Evolutionary conservation across 2,329 filamentous ascomycete genomes (phyloP), one percentile per base, ranked within the genome.

Genomic region (Volutella citrinella): DNA sequence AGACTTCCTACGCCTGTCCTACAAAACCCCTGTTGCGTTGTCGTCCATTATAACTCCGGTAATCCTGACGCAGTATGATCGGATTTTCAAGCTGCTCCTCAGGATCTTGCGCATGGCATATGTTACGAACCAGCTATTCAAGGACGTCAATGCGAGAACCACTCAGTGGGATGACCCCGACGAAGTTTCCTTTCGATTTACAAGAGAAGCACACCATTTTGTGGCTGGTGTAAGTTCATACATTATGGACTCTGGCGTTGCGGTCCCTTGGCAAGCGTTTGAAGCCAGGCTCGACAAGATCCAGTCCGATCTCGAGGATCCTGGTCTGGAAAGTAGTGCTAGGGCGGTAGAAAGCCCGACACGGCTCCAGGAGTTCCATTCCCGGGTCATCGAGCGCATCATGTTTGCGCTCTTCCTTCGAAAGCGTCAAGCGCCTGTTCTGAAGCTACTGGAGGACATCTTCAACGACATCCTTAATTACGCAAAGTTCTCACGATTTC

Each of bases 1-100:
- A n/a, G 93, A 97, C 60, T 97, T 98, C 53, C 69, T 98, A 12
- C 80, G 87, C 3, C 67, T 98, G 7, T 84, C 89, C 27, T 97
- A 96, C 62, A 85, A 83, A 24, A 74, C 89, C 1, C 84, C 89
- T 0, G 60, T 75, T 1, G 78, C 87, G 2, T 68, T 97, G 1
- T 72, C 81, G 24, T 70, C 80, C 0, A 73, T 97, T 42, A 81
- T 98, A 25, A 89, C 87, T 0, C 70, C 79, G 0, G 59, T 70
- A 0, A 74, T 83, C 2, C 64, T 97, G 10, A 68, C 80, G 34
- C 88, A 88, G 48, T 97, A 96, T 52, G 93, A 97, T 57, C 72
- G 74, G 28, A 74, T 96, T 21, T 97, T 96, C 66, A 85, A 81
- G 49, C 73, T 87, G 12, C 66, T 96, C 1, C 68, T 97, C 4